Percentiles rank a stretch among this genome's conserved stretches.
Conservation (phyloP, 805 yeast species). For the Spathaspora sp. region DNA sequence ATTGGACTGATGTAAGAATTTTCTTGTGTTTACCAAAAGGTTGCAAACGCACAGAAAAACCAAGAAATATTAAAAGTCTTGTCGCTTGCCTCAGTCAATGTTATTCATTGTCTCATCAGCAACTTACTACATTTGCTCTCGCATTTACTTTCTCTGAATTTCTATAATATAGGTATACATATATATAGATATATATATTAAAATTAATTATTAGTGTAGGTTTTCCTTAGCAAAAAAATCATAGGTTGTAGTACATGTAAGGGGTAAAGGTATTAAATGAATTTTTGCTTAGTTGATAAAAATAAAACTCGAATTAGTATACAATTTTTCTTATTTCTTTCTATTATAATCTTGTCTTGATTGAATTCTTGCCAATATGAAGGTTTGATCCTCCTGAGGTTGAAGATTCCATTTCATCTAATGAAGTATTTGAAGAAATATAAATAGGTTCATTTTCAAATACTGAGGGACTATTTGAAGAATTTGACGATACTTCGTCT, state of each 20-base stretch:
- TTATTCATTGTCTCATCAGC: no score
- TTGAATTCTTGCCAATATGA: not conserved
- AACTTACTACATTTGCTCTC: not conserved
- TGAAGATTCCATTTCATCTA: constrained; percentile 22
- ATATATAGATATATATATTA: not conserved
- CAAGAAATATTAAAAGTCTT: not conserved
- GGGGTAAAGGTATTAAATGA: not conserved
- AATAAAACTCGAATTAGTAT: not conserved
- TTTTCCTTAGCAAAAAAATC: not conserved
- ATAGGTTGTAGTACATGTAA: not conserved
- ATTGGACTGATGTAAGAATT: not conserved
- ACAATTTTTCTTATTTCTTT: not conserved
- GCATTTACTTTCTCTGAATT: not conserved
- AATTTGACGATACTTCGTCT: constrained; percentile 26
- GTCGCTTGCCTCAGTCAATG: not conserved
- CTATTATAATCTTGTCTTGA: not conserved
- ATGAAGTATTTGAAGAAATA: constrained; percentile 31
- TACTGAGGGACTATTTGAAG: constrained; percentile 37
- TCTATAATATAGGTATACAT: not conserved
- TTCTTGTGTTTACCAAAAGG: not conserved
- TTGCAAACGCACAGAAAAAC: not conserved
- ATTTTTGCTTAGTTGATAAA: not conserved
- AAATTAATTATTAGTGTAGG: not conserved
- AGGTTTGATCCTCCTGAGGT: not conserved
- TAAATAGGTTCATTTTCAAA: constrained; percentile 20